Base-by-base conservation (phyloP, 768 basidiomycete genomes). In the Aureoboletus auriporus region DNA sequence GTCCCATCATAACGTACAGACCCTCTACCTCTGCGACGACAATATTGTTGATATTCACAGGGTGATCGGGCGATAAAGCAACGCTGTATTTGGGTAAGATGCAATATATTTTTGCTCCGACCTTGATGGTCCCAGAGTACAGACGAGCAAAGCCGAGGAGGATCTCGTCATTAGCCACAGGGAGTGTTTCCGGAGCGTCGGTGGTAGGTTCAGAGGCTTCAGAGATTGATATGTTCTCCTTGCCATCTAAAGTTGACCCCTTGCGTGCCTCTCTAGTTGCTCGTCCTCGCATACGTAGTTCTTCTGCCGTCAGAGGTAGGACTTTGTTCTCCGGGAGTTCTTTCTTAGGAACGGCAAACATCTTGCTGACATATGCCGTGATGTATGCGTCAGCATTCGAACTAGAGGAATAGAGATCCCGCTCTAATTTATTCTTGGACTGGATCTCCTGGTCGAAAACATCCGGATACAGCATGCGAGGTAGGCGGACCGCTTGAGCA, bases 1-100 rank as follows among this genome's bases (percentile, higher is more conserved):
- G 73, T 3, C 96, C 96, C 96, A 99, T 98, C 92, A 99, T 97
- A 42, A 88, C 79, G 67, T 97, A 99, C 44, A 99, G 67, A 6
- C 82, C 84, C 49, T 83, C 78, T 12, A 94, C 80, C n/a, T 71
- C 74, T 20, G 84, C 75, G 8, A 72, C 68, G 20, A 77, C 62
- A 37, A 93, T 56, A 59, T 87, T 78, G 52, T 79, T 80, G 12
- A 65, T 68, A 68, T 98, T 98, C 29, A 67, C 62, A 7, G 84
- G 79, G 58, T 93, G 83, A 10, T 70, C 70, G 0, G 89, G 83
- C 5, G 72, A 75, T 14, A 90, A 69, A 2, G 77, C 50, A 16
- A 74, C 60, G 55, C 84, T 78, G 71, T 90, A 98, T 69, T 95
- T 97, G 7, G 96, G 96, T 23, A 98, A 73, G 17, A 95, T 71